These are phyloP conservation scores for Solanum okadae DNA, from an alignment of 257 asterid species.

Conservation along the genomic window DNA sequence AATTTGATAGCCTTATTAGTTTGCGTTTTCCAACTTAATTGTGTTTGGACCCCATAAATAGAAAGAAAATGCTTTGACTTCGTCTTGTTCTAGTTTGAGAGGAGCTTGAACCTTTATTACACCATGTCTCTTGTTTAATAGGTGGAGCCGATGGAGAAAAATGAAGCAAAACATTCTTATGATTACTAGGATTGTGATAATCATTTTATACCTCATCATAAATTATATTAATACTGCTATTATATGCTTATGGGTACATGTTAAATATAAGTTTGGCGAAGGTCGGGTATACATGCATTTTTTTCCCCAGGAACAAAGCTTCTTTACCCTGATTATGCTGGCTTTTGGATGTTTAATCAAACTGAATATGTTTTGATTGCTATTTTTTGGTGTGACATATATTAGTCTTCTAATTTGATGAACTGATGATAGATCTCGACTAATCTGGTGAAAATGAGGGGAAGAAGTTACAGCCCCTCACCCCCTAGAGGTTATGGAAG, in stretches of 20 bases:
- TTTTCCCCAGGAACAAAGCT: not conserved
- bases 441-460: constrained; percentile 40
- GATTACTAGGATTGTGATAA: not conserved
- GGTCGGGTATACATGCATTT: not conserved
- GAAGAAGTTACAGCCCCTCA: constrained; percentile 78
- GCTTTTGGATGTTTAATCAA: not conserved
- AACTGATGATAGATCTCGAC: not conserved
- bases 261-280: not conserved
- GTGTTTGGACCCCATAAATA: not conserved
- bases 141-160: not conserved
- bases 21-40: not conserved
- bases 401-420: not conserved
- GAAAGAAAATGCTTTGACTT: not conserved
- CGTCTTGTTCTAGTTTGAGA: not conserved
- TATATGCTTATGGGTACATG: not conserved
- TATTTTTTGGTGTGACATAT: not conserved
- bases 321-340: not conserved
- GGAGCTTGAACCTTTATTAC: not conserved
- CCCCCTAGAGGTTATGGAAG: constrained; percentile 88
- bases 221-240: not conserved
- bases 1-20: not conserved
- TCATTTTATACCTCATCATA: not conserved
- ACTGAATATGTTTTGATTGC: not conserved
- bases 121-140: not conserved
- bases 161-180: not conserved